Evolutionary conservation across 2,329 filamentous ascomycete genomes (phyloP), one percentile per base, ranked within the genome.

Genomic region (Cladophialophora immunda): DNA sequence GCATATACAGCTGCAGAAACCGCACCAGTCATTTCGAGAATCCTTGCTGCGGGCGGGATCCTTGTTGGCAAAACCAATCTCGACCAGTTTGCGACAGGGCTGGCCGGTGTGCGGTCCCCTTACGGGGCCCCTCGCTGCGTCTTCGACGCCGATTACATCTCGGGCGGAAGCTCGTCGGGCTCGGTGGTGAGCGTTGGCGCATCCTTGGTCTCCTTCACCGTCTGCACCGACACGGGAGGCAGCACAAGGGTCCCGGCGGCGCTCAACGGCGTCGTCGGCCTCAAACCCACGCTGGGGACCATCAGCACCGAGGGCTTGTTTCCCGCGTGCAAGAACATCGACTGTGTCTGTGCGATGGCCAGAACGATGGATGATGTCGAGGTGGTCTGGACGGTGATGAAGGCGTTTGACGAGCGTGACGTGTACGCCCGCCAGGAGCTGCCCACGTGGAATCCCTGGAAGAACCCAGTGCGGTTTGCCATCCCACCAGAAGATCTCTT

Each of bases 1-100:
- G 75, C 82, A 1, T 84, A 85, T 70, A 78, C 77, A 0, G 80
- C 86, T 0, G 75, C 77, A 13, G 71, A 75, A 4, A 83, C 80
- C 15, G 81, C 84, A 1, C 78, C 79, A 3, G 81, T 83, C 1
- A 81, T 85, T 17, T 76, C 82, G 22, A 78, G 77, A 41, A 72
- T 86, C 5, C 76, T 86, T 5, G 77, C 80, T 4, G 81, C 83
- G 15, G 86, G 86, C 3, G 86, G 81, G 0, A 74, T 89, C 3
- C 83, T 85, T 62, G 79, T 89, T 50, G 87, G 87, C 38, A 89
- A 89, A 72, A 80, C 80, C 6, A 86, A 85, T 70, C 81, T 89
- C 59, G 87, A 90, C 72, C 87, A 89, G 73, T 80, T 89, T 3
- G 87, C 86, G 1, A 89, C 87, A 0, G 87, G 87, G 0, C 79